These are phyloP conservation scores for Mycena galericulata DNA, from an alignment of 768 basidiomycete species.

Conservation along the genomic window DNA sequence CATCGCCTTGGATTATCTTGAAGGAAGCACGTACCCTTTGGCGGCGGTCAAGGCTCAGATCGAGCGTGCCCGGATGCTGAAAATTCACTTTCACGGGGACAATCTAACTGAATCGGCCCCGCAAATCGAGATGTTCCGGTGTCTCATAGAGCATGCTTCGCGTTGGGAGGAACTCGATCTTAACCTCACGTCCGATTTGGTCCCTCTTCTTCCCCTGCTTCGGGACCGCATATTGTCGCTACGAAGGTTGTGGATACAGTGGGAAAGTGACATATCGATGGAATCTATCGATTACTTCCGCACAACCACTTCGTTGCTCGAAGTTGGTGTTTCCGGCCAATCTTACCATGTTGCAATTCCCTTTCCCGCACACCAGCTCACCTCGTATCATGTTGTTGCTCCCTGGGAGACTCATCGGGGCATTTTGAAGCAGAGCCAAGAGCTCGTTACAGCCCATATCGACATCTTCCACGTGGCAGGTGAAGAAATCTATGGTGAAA, in stretches of 20 bases:
- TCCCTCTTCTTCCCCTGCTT: neutral
- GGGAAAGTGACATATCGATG: neutral
- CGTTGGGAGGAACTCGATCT: conserved; percentile 9
- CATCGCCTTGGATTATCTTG: neutral
- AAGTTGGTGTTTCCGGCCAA: neutral
- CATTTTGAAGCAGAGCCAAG: neutral
- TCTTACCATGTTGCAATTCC: neutral
- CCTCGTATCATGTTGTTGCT: neutral
- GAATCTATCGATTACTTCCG: neutral
- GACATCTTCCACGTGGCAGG: neutral
- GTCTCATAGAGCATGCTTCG: neutral
- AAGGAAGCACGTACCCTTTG: neutral
- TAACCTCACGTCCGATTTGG: neutral
- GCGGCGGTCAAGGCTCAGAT: neutral
- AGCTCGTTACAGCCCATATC: neutral
- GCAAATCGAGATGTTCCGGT: neutral
- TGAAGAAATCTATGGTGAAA: neutral
- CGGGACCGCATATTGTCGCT: neutral
- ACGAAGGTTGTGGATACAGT: neutral
- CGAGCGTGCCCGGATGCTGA: neutral
- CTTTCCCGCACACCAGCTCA: neutral
- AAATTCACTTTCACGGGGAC: neutral
- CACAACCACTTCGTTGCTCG: neutral
- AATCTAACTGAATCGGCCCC: neutral
- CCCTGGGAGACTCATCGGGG: neutral